Conservation (phyloP, 345 rosid species). For the Hirschfeldia incana region DNA sequence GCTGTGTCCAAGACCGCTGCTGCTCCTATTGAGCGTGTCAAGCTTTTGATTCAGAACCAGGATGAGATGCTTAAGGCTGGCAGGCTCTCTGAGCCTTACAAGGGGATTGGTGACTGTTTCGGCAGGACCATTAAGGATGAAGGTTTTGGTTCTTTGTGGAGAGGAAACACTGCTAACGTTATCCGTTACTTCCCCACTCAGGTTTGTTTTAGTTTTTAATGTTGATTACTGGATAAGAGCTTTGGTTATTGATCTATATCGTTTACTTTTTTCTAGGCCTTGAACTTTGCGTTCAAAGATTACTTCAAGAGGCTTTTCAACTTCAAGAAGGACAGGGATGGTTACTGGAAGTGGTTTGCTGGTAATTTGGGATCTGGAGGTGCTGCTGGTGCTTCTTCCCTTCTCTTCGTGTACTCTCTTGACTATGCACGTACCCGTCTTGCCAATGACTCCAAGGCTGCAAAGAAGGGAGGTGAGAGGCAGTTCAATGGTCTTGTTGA, state of each 20-base stretch:
- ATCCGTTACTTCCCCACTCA: constrained; percentile 93
- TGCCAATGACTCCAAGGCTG: constrained; percentile 90
- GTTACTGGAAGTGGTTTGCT: constrained; percentile 95
- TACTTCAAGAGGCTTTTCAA: constrained; percentile 86
- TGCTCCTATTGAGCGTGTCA: constrained; percentile 90
- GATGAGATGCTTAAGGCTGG: constrained; percentile 90
- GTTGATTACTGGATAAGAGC: constrained; percentile 1
- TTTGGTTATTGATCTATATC: background rate
- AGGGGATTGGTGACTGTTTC: constrained; percentile 88
- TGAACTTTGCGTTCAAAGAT: constrained; percentile 95
- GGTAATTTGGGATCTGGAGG: constrained; percentile 93
- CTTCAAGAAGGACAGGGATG: constrained; percentile 88
- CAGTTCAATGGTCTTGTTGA: constrained; percentile 82
- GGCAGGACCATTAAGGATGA: constrained; percentile 67
- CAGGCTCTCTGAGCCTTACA: constrained; percentile 79
- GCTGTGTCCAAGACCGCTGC: constrained; percentile 88
- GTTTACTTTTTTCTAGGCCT: constrained; percentile 48
- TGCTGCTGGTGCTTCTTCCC: constrained; percentile 89
- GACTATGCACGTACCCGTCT: constrained; percentile 90
- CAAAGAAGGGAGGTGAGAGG: constrained; percentile 87
- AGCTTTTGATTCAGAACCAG: constrained; percentile 87
- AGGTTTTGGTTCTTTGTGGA: constrained; percentile 68
- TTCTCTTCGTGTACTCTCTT: constrained; percentile 79
- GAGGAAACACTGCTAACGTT: constrained; percentile 89
- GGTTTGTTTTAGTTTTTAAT: constrained; percentile 37